phyloP scores from a whole-genome alignment of 176 grass and related monocot genomes.

The Avena atlantica region DNA sequence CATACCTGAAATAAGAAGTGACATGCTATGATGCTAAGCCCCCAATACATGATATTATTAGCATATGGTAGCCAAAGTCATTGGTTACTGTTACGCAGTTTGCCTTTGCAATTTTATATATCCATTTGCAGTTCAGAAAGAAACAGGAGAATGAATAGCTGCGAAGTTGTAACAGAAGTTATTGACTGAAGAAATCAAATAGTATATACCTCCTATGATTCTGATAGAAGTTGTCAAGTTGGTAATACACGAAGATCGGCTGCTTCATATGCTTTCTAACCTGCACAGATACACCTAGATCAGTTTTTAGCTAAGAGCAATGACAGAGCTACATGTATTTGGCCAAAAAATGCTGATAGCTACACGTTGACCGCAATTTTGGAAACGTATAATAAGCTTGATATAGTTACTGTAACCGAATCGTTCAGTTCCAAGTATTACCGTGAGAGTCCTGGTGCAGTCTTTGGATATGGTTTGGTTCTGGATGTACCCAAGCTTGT shows the following conservation, averaged over 20 bases:
- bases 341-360: background rate
- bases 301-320: background rate
- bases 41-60: slow-evolving; percentile 25
- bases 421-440: slow-evolving; percentile 46
- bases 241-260: slow-evolving; percentile 95
- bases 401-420: background rate
- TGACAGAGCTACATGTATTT: background rate
- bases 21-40: slow-evolving; percentile 13
- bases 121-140: background rate
- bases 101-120: slow-evolving; percentile 26
- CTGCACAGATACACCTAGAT: slow-evolving; percentile 50
- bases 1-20: slow-evolving; percentile 69
- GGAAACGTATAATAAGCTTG: background rate
- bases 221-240: slow-evolving; percentile 99
- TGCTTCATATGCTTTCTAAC: slow-evolving; percentile 80
- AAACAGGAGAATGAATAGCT: background rate
- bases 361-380: background rate
- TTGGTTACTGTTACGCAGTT: background rate
- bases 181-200: slow-evolving; percentile 36
- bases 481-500: slow-evolving; percentile 82
- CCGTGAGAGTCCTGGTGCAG: slow-evolving; percentile 75
- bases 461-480: slow-evolving; percentile 57
- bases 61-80: slow-evolving; percentile 7
- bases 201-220: slow-evolving; percentile 92
- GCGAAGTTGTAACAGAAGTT: background rate